phyloP scores from a whole-genome alignment of 2,329 filamentous ascomycete genomes.

The Colletotrichum sojae region DNA sequence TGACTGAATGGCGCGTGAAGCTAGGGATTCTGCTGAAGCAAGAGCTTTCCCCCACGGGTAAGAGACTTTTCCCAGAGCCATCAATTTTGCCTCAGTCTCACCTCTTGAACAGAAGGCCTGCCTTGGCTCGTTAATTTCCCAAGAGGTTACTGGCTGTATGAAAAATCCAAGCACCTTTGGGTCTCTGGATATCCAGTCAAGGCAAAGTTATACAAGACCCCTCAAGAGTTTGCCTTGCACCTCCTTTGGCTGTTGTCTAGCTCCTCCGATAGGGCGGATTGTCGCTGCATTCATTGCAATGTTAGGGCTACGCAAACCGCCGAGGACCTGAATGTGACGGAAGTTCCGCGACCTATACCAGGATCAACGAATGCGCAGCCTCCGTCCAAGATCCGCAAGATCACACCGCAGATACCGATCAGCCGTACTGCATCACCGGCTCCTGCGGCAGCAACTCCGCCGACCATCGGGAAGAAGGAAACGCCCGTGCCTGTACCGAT shows the following conservation, averaged over 20 bases:
- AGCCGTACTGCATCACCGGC: slow-evolving; percentile 27
- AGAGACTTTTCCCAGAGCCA: slow-evolving; percentile 44
- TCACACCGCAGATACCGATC: slow-evolving; percentile 26
- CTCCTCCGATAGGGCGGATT: slow-evolving; percentile 63
- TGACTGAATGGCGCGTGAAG: slow-evolving; percentile 62
- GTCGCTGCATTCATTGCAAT: slow-evolving; percentile 66
- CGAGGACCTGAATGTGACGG: slow-evolving; percentile 32
- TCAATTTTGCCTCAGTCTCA: slow-evolving; percentile 50
- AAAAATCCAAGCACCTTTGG: slow-evolving; percentile 64
- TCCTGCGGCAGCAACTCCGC: slow-evolving; percentile 12
- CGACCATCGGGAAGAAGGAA: slow-evolving; percentile 24
- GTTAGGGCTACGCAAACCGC: slow-evolving; percentile 42
- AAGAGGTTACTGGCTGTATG: slow-evolving; percentile 62
- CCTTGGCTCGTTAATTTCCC: slow-evolving; percentile 62
- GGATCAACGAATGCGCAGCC: slow-evolving; percentile 36
- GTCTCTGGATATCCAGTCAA: slow-evolving; percentile 65
- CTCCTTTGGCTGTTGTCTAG: slow-evolving; percentile 65
- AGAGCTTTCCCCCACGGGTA: slow-evolving; percentile 54
- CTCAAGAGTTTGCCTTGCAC: slow-evolving; percentile 67
- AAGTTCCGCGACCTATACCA: slow-evolving; percentile 12
- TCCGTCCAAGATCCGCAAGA: slow-evolving; percentile 41
- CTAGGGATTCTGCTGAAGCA: slow-evolving; percentile 62
- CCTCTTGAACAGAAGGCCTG: slow-evolving; percentile 53
- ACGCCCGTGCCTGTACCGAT: slow-evolving; percentile 36
- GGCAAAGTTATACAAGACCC: slow-evolving; percentile 64